Evolutionary conservation across 2,329 filamentous ascomycete species (phyloP).

Genomic region (Venturia pyrina): DNA sequence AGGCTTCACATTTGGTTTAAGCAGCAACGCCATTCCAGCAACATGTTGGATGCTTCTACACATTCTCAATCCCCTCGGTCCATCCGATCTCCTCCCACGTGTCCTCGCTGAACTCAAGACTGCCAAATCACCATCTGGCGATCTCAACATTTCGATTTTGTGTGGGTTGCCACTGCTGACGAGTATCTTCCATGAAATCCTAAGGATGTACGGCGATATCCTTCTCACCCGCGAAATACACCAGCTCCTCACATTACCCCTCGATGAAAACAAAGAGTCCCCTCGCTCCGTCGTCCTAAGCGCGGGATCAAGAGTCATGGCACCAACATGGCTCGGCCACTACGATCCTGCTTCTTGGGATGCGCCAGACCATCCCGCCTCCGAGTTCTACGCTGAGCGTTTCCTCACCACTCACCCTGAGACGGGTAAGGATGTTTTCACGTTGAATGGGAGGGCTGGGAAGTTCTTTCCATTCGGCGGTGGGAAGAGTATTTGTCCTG

Average conservation of each 20-base stretch:
- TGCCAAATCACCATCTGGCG: slow-evolving; percentile 17
- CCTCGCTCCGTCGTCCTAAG: slow-evolving; percentile 3
- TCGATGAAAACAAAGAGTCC: slow-evolving; percentile 16
- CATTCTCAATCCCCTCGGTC: slow-evolving; percentile 20
- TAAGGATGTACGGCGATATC: slow-evolving; percentile 24
- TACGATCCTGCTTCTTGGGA: slow-evolving; percentile 20
- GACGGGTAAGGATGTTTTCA: slow-evolving; percentile 19
- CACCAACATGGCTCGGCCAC: slow-evolving; percentile 21
- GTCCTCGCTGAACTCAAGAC: slow-evolving; percentile 20
- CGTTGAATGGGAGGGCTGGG: slow-evolving; percentile 19
- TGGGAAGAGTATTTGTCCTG: slow-evolving; percentile 14
- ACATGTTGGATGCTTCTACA: slow-evolving; percentile 25
- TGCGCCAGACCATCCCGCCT: background rate
- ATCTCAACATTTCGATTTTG: slow-evolving; percentile 20
- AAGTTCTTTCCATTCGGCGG: slow-evolving; percentile 25
- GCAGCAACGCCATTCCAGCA: slow-evolving; percentile 23
- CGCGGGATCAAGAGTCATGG: slow-evolving; percentile 18
- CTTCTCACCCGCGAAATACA: slow-evolving; percentile 21
- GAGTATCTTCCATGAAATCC: slow-evolving; percentile 23
- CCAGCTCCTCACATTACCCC: slow-evolving; percentile 20
- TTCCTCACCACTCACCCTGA: slow-evolving; percentile 19
- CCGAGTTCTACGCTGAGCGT: slow-evolving; percentile 20
- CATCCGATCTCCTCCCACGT: slow-evolving; percentile 18
- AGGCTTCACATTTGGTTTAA: slow-evolving; percentile 23
- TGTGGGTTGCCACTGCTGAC: slow-evolving; percentile 23